Evolutionary conservation across 257 asterid genomes (phyloP), one percentile per base, ranked within the genome.

Genomic region (Echites panduratus): DNA sequence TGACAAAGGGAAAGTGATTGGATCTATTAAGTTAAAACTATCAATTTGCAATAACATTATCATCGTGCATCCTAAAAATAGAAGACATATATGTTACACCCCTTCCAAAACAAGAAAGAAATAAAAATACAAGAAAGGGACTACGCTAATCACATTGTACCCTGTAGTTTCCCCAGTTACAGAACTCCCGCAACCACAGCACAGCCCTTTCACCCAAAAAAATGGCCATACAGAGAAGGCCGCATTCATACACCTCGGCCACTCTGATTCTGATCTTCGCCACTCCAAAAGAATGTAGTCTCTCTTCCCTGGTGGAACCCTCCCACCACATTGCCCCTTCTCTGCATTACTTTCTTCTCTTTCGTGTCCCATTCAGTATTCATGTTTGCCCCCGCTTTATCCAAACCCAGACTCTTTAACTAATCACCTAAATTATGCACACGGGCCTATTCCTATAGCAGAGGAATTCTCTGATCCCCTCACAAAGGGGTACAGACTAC

Each of bases 401-500:
- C 68, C 68, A 61, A 65, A 52, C 13, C 48, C 50, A 20, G 43
- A 29, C 24, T 56, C 70, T 9, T 12, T 56, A 70, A 32, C 65
- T 58, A 71, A 56, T 58, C n/a, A 48, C 54, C 54, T 22, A 27
- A 40, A n/a, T 22, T 75, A 66, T 66, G 35, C 70, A 79, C 49
- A 62, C 71, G 27, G 24, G 40, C 59, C 79, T 71, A 79, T 48
- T 11, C 19, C 76, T 70, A 74, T 10, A 72, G 52, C 70, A 24
- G 49, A 47, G 69, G 65, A 62, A 43, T 53, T 47, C 54, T 47
- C 35, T 54, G 63, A 29, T 52, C n/a, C 45, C 44, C 32, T 24
- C 38, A 63, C 27, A 19, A 38, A 47, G 62, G 12, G 41, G 20
- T n/a, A 67, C 14, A 66, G 27, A 65, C 70, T 59, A 56, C 68